Evolutionary conservation across 495 filamentous ascomycete species (phyloP), one percentile per base, ranked within the genome.

Genomic region (Geoglossum glabrum): DNA sequence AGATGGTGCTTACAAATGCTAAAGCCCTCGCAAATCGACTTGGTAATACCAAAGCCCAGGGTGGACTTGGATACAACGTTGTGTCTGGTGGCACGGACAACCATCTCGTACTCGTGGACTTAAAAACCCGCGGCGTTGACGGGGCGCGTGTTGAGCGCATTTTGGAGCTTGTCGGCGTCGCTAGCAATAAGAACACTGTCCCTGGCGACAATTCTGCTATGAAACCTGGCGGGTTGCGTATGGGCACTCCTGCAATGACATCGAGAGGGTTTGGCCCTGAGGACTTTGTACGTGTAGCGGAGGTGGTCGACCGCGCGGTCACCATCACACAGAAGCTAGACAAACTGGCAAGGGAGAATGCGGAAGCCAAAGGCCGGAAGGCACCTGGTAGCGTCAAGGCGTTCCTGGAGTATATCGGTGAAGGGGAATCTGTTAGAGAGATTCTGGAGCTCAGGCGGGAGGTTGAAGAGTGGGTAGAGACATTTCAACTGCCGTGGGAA

Each of bases 101-200:
- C 76, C 92, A 98, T 69, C 78, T 98, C 21, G 85, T 98, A 0
- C 79, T 98, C 3, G 77, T 90, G n/a, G 93, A 98, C 70, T 79
- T 98, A 54, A 95, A 95, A 74, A 87, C 85, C 59, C 85, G 84
- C 61, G 79, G 79, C 21, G 80, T 98, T 19, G 92, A 98, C 65
- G 92, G 92, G 54, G 89, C 86, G 17, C 83, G 92, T 17, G 92
- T 98, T 6, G 92, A 98, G 76, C 83, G 90, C 33, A 83, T 98
- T 5, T 76, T 98, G 6, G 92, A 98, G 68, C 80, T 95, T 9
- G 88, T 92, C 55, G 89, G 90, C 60, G 89, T 98, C 31, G 92
- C 93, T 21, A 85, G 85, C 66, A 98, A 98, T 75, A 98, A 98
- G 77, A 98, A 98, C 72, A 97, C 92, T 13, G 93, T 96, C 0